These are phyloP conservation scores for Noccaea caerulescens DNA, from an alignment of 345 rosid species.

Conservation along the genomic window DNA sequence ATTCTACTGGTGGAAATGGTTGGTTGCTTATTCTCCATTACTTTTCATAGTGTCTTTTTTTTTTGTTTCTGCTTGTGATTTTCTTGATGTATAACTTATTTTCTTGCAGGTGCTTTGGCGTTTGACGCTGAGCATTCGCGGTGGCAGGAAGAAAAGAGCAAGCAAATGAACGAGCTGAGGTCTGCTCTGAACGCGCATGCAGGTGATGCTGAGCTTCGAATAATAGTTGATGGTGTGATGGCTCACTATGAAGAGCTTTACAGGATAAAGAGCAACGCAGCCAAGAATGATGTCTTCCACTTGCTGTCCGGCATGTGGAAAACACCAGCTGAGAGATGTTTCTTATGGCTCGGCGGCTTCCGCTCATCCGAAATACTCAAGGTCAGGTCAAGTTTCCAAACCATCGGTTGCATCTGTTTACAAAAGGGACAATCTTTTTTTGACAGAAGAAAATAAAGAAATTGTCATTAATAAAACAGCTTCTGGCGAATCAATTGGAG, in stretches of 20 bases:
- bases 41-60: not conserved
- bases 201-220: constrained; percentile 90
- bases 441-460: not conserved
- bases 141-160: constrained; percentile 92
- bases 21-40: constrained; percentile 30
- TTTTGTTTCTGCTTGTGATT: constrained; percentile 14
- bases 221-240: constrained; percentile 78
- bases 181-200: constrained; percentile 95
- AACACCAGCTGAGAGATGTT: constrained; percentile 99
- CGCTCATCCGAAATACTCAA: constrained; percentile 98
- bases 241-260: constrained; percentile 93
- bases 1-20: constrained; percentile 97
- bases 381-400: constrained; percentile 50
- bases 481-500: constrained; percentile 85
- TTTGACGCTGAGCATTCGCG: constrained; percentile 94
- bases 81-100: constrained; percentile 23
- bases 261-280: constrained; percentile 93
- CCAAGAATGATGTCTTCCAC: constrained; percentile 96
- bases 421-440: not conserved
- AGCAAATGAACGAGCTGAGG: constrained; percentile 86
- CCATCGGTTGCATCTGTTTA: constrained; percentile 10
- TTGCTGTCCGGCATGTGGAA: constrained; percentile 99
- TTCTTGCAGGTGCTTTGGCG: constrained; percentile 87
- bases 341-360: constrained; percentile 99
- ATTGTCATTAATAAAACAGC: constrained; percentile 52